Percentiles rank a stretch among this genome's conserved stretches.
Conservation (phyloP, 345 rosid species). For the Salix purpurea region DNA sequence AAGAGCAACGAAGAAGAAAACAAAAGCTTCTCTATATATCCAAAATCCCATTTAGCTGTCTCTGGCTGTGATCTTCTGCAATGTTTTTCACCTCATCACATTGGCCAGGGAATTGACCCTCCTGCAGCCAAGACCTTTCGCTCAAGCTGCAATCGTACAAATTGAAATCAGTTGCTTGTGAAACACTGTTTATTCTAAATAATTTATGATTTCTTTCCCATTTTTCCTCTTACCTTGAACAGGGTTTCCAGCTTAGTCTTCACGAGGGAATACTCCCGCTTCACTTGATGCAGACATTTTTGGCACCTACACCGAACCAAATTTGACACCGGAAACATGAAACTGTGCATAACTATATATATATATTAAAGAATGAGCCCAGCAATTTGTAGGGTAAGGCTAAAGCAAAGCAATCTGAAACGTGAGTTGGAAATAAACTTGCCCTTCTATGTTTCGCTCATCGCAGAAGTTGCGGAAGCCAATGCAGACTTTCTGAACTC, state of each 20-base stretch:
- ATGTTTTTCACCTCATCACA: slow-evolving; percentile 12
- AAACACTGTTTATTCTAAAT: background rate
- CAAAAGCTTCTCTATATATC: slow-evolving; percentile 2
- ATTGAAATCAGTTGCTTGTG: background rate
- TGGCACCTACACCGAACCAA: slow-evolving; percentile 40
- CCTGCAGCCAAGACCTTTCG: slow-evolving; percentile 48
- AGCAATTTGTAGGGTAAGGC: background rate
- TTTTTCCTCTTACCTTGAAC: slow-evolving; percentile 37
- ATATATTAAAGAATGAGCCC: background rate
- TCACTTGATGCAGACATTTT: slow-evolving; percentile 54
- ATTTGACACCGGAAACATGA: background rate
- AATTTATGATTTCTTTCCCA: background rate
- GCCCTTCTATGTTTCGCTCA: slow-evolving; percentile 49
- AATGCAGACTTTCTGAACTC: slow-evolving; percentile 51
- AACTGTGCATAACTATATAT: background rate
- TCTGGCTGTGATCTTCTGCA: background rate
- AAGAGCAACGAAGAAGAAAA: background rate
- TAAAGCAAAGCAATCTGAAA: background rate
- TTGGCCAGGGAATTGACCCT: slow-evolving; percentile 32
- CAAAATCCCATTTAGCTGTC: slow-evolving; percentile 12
- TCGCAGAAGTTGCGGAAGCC: slow-evolving; percentile 44
- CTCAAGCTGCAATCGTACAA: slow-evolving; percentile 41
- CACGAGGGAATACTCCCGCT: slow-evolving; percentile 44
- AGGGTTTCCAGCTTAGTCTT: slow-evolving; percentile 58
- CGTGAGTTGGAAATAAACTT: slow-evolving; percentile 7